Conservation (phyloP, 345 rosid genomes). For the Citrus medica region DNA sequence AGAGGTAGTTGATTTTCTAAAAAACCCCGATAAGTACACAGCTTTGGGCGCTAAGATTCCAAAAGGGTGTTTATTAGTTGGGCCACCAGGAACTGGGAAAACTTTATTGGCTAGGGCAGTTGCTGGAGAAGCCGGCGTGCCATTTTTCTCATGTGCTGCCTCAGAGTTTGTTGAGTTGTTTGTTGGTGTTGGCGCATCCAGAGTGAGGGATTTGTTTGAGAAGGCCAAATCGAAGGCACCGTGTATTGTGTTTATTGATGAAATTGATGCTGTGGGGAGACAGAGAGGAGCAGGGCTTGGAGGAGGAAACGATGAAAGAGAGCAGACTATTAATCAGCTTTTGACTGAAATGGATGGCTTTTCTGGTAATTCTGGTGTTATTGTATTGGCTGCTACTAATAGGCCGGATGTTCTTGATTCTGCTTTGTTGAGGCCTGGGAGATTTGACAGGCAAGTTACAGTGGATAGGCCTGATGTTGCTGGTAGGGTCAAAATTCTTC, state of each 20-base stretch:
- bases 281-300: conserved; percentile 96
- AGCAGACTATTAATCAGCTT: conserved; percentile 82
- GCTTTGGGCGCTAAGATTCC: conserved; percentile 85
- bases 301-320: conserved; percentile 95
- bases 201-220: conserved; percentile 85
- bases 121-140: conserved; percentile 86
- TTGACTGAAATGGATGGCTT: conserved; percentile 96
- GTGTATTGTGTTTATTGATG: conserved; percentile 81
- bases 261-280: conserved; percentile 90
- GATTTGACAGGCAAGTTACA: conserved; percentile 87
- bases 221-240: conserved; percentile 86
- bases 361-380: conserved; percentile 82
- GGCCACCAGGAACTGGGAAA: conserved; percentile 87
- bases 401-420: conserved; percentile 87
- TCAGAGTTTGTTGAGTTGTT: conserved; percentile 84
- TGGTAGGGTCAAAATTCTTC: conserved; percentile 87
- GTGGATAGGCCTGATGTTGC: conserved; percentile 95
- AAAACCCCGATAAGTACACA: conserved; percentile 82
- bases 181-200: conserved; percentile 87
- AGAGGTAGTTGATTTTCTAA: conserved; percentile 80
- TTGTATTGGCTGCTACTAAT: conserved; percentile 87
- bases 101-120: conserved; percentile 82
- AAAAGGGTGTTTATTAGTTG: conserved; percentile 76
- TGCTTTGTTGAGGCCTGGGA: conserved; percentile 80
- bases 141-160: conserved; percentile 79